phyloP scores from a whole-genome alignment of 2,329 filamentous ascomycete species.

The Fusarium papillatum region DNA sequence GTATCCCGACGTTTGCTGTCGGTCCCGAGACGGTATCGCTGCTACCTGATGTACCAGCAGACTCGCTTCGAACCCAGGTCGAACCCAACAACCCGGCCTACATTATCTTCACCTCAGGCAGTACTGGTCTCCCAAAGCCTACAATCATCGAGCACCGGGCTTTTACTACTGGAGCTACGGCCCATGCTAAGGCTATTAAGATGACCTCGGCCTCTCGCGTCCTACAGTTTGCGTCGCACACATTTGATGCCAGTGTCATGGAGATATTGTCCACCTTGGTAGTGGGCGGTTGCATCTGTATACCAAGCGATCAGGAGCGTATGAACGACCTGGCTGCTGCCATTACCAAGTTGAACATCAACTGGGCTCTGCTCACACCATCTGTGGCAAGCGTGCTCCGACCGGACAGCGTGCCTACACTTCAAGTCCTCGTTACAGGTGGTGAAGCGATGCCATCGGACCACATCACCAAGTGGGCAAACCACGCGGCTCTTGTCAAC shows the following conservation, averaged over 20 bases:
- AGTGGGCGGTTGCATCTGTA: constrained; percentile 31
- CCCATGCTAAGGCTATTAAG: constrained; percentile 31
- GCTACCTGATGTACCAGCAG: rapidly evolving
- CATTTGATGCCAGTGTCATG: constrained; percentile 35
- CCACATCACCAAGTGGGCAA: constrained; percentile 26
- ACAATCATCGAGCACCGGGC: constrained; percentile 34
- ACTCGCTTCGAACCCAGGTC: neutral
- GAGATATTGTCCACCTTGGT: constrained; percentile 39
- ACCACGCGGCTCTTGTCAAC: constrained; percentile 26
- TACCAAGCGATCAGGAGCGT: constrained; percentile 30
- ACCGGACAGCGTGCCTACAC: constrained; percentile 14
- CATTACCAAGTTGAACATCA: constrained; percentile 20
- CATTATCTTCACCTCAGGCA: constrained; percentile 39
- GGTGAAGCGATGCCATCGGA: constrained; percentile 29
- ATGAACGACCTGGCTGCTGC: constrained; percentile 27
- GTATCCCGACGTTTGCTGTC: neutral
- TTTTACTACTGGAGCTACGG: constrained; percentile 15
- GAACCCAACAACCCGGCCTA: constrained; percentile 20
- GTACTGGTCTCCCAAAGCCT: constrained; percentile 34
- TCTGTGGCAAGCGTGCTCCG: constrained; percentile 28
- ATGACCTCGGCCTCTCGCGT: constrained; percentile 30
- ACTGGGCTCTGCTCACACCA: constrained; percentile 36
- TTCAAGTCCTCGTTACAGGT: constrained; percentile 21
- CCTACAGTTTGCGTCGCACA: constrained; percentile 27
- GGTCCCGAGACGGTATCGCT: neutral